A percentile compares a stretch with the other conserved stretches of the same genome.
Evolutionary conservation across 2,329 filamentous ascomycete species (phyloP).

Genomic region (Botryotinia narcissicola): DNA sequence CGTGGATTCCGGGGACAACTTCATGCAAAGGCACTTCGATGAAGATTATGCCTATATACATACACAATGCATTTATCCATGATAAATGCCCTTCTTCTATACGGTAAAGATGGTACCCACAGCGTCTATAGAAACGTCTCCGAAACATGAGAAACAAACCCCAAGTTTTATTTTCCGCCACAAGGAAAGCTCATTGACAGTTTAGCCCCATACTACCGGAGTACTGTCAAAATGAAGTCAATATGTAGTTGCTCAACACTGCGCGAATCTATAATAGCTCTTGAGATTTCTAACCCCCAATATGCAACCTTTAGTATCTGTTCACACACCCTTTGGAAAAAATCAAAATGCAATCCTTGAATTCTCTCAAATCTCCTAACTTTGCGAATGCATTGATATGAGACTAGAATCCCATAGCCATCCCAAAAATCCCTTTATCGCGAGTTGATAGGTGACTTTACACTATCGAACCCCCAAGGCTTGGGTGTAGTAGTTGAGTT

Average conservation of each 20-base stretch:
- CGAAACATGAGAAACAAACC: constrained; percentile 11
- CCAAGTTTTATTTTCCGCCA: neutral
- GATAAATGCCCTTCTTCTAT: neutral
- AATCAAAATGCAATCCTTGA: neutral
- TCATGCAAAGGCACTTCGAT: neutral
- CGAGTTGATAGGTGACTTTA: neutral
- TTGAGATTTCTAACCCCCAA: neutral
- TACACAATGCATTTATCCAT: neutral
- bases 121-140: constrained; percentile 14
- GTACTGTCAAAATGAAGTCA: neutral
- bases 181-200: neutral
- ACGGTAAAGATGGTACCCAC: neutral
- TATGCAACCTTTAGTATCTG: neutral
- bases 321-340: neutral
- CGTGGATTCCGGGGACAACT: neutral
- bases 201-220: neutral
- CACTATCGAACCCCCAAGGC: neutral
- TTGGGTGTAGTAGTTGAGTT: neutral
- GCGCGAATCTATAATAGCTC: neutral
- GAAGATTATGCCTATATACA: neutral
- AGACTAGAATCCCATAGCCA: neutral
- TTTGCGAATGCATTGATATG: neutral
- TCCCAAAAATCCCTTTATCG: neutral
- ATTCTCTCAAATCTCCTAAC: neutral
- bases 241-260: neutral